Evolutionary conservation across 306 rosid genomes (phyloP).

Genomic region (Hippophae tibetana): DNA sequence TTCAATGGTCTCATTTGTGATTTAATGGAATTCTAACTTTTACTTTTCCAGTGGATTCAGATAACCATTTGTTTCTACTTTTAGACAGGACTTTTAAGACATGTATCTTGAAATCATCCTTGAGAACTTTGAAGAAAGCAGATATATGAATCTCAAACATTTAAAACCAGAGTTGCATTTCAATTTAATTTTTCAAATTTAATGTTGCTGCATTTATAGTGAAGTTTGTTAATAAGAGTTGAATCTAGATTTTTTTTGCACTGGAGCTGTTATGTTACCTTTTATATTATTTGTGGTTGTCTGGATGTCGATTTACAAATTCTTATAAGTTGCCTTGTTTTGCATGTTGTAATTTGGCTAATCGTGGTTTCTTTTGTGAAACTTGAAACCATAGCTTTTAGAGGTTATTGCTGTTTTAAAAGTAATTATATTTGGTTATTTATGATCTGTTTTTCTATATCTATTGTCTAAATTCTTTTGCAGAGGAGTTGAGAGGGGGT

Average conservation of each 20-base stretch:
- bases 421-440: background rate
- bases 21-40: background rate
- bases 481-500: slow-evolving; percentile 86
- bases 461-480: slow-evolving; percentile 8
- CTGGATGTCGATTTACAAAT: background rate
- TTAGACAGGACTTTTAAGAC: background rate
- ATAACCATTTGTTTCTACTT: too few relatives aligned
- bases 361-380: background rate
- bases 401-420: background rate
- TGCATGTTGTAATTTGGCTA: background rate
- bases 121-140: background rate
- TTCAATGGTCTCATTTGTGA: slow-evolving; percentile 17
- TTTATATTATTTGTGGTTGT: background rate
- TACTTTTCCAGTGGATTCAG: background rate
- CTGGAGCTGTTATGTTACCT: background rate
- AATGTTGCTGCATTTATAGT: background rate
- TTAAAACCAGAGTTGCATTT: background rate
- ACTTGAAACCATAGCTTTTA: background rate
- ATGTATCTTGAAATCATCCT: background rate
- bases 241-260: too few relatives aligned
- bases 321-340: background rate
- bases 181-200: background rate
- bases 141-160: background rate
- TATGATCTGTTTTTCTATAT: background rate
- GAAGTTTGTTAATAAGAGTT: too few relatives aligned